A percentile compares a stretch with the other conserved stretches of the same genome.
phyloP scores from a whole-genome alignment of 2,329 filamentous ascomycete genomes.

The Penicillium sp. region DNA sequence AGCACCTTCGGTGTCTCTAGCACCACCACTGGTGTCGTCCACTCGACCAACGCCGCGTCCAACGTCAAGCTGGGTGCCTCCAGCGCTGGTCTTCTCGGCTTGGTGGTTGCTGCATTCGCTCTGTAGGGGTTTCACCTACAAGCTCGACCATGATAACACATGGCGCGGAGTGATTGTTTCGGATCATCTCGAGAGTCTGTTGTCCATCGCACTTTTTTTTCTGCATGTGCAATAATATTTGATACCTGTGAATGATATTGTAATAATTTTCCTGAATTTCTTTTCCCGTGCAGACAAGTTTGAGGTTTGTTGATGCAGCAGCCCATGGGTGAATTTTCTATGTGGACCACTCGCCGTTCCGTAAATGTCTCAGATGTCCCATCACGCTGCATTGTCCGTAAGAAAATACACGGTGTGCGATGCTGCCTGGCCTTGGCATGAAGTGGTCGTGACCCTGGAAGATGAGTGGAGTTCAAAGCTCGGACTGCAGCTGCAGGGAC shows the following conservation, averaged over 20 bases:
- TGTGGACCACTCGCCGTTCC: not conserved
- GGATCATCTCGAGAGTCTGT: not conserved
- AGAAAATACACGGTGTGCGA: not conserved
- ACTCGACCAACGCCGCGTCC: slow-evolving; percentile 32
- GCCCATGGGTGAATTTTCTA: not conserved
- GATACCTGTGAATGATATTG: slow-evolving; percentile 13
- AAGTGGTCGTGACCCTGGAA: not conserved
- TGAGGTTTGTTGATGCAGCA: not conserved
- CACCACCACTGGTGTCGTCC: slow-evolving; percentile 17
- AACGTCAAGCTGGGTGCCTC: slow-evolving; percentile 33
- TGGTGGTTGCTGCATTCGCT: slow-evolving; percentile 37
- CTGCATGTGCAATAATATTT: slow-evolving; percentile 12
- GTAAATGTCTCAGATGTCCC: not conserved
- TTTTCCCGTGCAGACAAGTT: not conserved
- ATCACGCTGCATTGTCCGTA: not conserved
- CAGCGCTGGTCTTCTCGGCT: slow-evolving; percentile 34
- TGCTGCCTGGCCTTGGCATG: not conserved
- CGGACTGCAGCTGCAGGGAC: not conserved
- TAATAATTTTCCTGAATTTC: slow-evolving; percentile 6
- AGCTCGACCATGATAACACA: not conserved
- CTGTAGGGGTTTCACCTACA: slow-evolving; percentile 26
- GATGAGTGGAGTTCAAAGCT: not conserved
- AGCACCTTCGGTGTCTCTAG: slow-evolving; percentile 13
- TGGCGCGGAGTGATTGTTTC: not conserved
- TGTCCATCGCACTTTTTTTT: slow-evolving; percentile 4